phyloP scores from a whole-genome alignment of 306 rosid genomes.

The Prunus campanulata region DNA sequence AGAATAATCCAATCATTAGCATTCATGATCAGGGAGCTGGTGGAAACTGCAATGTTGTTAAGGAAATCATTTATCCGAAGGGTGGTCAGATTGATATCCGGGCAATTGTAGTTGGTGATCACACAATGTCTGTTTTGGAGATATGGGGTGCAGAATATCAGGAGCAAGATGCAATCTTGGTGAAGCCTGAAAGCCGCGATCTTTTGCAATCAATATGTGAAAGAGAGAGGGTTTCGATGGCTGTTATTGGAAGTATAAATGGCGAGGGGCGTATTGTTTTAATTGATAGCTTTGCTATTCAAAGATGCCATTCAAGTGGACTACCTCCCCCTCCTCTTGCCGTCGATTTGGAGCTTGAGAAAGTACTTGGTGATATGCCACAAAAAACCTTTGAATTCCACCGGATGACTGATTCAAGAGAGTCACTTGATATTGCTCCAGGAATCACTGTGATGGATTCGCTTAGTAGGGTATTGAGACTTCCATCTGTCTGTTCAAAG shows the following conservation, averaged over 20 bases:
- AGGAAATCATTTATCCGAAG: constrained; percentile 79
- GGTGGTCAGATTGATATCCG: constrained; percentile 82
- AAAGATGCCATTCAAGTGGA: constrained; percentile 43
- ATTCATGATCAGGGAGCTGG: constrained; percentile 98
- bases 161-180: constrained; percentile 90
- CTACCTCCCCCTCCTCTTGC: constrained; percentile 72
- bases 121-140: constrained; percentile 88
- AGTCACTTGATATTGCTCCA: constrained; percentile 82
- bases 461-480: constrained; percentile 72
- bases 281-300: constrained; percentile 64
- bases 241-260: constrained; percentile 77
- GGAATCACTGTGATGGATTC: constrained; percentile 56
- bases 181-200: constrained; percentile 67
- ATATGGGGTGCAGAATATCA: constrained; percentile 97
- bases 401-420: constrained; percentile 46
- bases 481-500: constrained; percentile 83
- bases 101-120: constrained; percentile 82
- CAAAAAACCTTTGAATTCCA: constrained; percentile 62
- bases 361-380: constrained; percentile 96
- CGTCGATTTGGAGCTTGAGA: constrained; percentile 84
- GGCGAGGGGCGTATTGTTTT: constrained; percentile 72
- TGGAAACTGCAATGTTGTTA: constrained; percentile 90
- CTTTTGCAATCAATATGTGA: constrained; percentile 66
- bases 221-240: constrained; percentile 87
- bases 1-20: constrained; percentile 77